Conservation (phyloP, 176 grass and related monocot genomes). For the Calamus simplicifolius region DNA sequence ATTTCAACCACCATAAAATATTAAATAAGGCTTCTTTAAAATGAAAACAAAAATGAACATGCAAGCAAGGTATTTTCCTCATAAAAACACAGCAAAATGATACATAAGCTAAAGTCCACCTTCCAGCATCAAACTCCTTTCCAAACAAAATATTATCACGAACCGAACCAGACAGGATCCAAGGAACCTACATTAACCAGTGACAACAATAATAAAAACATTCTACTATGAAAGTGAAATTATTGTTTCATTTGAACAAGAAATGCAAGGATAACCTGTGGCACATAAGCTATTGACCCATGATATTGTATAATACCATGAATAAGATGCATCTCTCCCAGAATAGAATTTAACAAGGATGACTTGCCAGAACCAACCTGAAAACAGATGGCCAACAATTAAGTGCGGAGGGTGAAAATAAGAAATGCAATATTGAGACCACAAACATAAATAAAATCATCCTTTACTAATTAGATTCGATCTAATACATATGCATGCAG, state of each 20-base stretch:
- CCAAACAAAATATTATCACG: constrained; percentile 91
- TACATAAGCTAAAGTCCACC: constrained; percentile 19
- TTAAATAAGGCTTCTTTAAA: too few species aligned
- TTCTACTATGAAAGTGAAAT: neutral
- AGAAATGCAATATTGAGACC: too few species aligned
- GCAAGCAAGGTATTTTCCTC: neutral
- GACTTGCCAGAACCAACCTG: constrained; percentile 98
- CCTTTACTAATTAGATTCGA: too few species aligned
- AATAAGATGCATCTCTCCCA: constrained; percentile 62
- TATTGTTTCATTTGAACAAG: neutral
- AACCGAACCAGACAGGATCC: constrained; percentile 79
- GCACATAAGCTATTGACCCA: constrained; percentile 69
- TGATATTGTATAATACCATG: constrained; percentile 42
- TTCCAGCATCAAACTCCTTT: constrained; percentile 57
- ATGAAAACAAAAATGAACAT: neutral
- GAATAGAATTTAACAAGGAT: constrained; percentile 74
- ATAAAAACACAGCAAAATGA: neutral
- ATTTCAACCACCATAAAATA: too few species aligned
- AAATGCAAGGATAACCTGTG: constrained; percentile 48
- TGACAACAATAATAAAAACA: constrained; percentile 2
- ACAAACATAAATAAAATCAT: too few species aligned
- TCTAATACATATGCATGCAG: too few species aligned
- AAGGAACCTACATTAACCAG: constrained; percentile 60
- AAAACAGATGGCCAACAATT: constrained; percentile 13
- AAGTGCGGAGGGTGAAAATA: neutral